A percentile compares a stretch with the other conserved stretches of the same genome.
Conservation (phyloP, 2,329 filamentous ascomycete species). For the Knufia petricola region DNA sequence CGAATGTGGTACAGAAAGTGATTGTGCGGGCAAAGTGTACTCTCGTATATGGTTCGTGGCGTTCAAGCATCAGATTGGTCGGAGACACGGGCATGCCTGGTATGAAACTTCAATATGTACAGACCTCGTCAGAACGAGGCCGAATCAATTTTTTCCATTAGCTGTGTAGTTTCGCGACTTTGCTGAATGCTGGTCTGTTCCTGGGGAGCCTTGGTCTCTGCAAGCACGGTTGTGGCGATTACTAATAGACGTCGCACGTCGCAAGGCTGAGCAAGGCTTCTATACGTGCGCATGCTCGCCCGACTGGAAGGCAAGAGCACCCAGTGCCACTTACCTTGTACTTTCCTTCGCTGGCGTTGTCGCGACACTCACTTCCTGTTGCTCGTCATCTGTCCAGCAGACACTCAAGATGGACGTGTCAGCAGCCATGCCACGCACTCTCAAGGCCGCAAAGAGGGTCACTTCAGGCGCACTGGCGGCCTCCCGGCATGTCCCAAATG, state of each 20-base stretch:
- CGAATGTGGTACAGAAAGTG: slow-evolving; percentile 48
- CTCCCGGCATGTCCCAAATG: background rate
- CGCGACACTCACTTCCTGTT: background rate
- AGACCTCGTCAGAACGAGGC: background rate
- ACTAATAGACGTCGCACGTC: too few species aligned
- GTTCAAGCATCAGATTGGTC: slow-evolving; percentile 6
- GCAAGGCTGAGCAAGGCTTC: background rate
- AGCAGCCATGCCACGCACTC: slow-evolving; percentile 6
- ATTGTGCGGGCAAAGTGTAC: background rate
- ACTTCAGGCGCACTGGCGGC: background rate
- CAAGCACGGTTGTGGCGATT: too few species aligned
- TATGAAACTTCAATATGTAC: slow-evolving; percentile 5
- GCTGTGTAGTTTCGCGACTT: too few species aligned
- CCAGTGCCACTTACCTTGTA: too few species aligned
- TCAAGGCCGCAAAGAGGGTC: background rate
- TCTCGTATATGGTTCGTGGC: slow-evolving; percentile 6
- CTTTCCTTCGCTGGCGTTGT: too few species aligned
- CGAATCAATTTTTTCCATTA: background rate
- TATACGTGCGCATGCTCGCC: too few species aligned
- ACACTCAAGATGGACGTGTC: slow-evolving; percentile 8
- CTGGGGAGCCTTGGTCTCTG: too few species aligned
- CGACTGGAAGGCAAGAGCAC: too few species aligned
- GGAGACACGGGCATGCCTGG: background rate
- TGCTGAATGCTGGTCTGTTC: too few species aligned
- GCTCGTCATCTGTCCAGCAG: too few species aligned